These are phyloP conservation scores for Mortierella sp. DNA, from an alignment of 371 early-diverging fungal species.

Conservation along the genomic window DNA sequence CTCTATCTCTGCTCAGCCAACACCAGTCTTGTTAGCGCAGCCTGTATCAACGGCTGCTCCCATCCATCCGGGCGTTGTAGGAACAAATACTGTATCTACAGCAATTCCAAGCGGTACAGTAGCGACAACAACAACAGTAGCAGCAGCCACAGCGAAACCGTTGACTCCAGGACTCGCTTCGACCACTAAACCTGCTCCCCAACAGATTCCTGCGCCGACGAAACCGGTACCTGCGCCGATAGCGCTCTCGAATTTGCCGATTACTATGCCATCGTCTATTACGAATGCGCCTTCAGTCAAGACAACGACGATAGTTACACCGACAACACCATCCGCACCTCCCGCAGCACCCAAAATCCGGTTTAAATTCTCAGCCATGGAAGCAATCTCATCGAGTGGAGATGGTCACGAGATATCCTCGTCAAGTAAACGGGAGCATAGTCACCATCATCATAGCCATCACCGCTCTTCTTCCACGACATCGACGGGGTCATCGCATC, in stretches of 20 bases:
- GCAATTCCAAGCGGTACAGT: not conserved
- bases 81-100: not conserved
- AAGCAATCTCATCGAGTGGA: constrained; percentile 24
- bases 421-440: constrained; percentile 34
- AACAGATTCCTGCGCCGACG: not conserved
- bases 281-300: not conserved
- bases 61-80: not conserved
- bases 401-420: constrained; percentile 20
- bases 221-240: constrained; percentile 37
- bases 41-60: not conserved
- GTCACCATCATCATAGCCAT: constrained; percentile 10
- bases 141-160: not conserved
- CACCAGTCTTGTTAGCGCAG: not conserved
- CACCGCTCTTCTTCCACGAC: constrained; percentile 34
- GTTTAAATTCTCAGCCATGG: constrained; percentile 50
- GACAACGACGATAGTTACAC: constrained; percentile 10
- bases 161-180: not conserved
- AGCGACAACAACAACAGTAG: constrained; percentile 1
- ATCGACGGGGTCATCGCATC: constrained; percentile 38
- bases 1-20: not conserved
- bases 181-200: not conserved
- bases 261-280: constrained; percentile 11
- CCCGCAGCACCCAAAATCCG: constrained; percentile 48
- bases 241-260: constrained; percentile 43
- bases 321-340: constrained; percentile 17